Percentiles rank a stretch among this genome's conserved stretches.
These are phyloP conservation scores for Aaosphaeria arxii DNA, from an alignment of 2,329 filamentous ascomycete species.

Conservation along the genomic window DNA sequence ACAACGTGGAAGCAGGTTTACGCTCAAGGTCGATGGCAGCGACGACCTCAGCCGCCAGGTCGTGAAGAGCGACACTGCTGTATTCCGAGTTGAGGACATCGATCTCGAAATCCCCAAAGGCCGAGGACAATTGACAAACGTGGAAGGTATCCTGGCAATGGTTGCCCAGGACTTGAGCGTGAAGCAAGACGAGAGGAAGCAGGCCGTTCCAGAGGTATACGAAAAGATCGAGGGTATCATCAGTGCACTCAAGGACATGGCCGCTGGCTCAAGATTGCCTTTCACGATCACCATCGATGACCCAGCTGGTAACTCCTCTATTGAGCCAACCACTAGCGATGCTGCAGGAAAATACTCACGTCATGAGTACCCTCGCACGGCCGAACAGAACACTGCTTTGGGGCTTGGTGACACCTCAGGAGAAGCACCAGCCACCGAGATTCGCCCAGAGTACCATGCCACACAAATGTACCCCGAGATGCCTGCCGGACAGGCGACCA, in stretches of 20 bases:
- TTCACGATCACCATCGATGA: constrained; percentile 90
- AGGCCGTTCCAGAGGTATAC: constrained; percentile 73
- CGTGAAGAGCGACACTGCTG: constrained; percentile 85
- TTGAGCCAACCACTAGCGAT: constrained; percentile 74
- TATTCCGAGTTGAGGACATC: constrained; percentile 83
- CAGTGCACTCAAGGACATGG: constrained; percentile 69
- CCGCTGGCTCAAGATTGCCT: constrained; percentile 74
- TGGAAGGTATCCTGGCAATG: constrained; percentile 80
- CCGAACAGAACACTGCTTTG: constrained; percentile 82
- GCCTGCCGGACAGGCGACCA: constrained; percentile 34
- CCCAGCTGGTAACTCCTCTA: constrained; percentile 93
- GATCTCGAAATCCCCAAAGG: constrained; percentile 92
- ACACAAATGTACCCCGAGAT: constrained; percentile 44
- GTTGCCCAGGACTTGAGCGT: constrained; percentile 77
- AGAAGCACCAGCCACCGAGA: constrained; percentile 55
- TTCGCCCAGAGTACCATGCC: constrained; percentile 52
- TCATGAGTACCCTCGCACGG: constrained; percentile 75
- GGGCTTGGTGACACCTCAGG: constrained; percentile 60
- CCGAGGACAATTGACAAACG: constrained; percentile 86
- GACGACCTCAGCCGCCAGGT: constrained; percentile 82
- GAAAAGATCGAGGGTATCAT: constrained; percentile 77
- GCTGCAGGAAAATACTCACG: constrained; percentile 88
- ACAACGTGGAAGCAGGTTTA: constrained; percentile 80
- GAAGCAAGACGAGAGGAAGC: constrained; percentile 79
- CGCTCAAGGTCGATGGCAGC: constrained; percentile 70